Percentiles rank a stretch among this genome's conserved stretches.
phyloP scores from a whole-genome alignment of 352 stramenopile species.

The Globisporangium splendens region DNA sequence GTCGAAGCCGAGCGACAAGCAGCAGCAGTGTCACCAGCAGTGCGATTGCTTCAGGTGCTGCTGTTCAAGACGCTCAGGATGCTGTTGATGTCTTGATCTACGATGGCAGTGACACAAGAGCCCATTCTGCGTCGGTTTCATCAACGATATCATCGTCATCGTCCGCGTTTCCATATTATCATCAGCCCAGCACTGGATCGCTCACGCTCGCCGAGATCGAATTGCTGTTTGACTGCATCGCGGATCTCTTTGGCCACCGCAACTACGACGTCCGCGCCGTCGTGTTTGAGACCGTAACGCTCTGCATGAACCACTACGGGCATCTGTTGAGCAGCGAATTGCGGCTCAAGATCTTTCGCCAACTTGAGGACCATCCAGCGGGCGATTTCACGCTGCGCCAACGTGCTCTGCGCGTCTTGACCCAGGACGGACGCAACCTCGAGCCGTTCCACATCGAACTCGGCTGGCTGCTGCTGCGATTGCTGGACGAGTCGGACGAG shows the following conservation, averaged over 20 bases:
- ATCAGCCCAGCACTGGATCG: not conserved
- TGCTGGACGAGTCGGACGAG: conserved; percentile 79
- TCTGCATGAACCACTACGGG: conserved; percentile 63
- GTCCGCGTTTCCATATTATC: not conserved
- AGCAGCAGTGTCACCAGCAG: no score
- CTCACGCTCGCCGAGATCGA: conserved; percentile 36
- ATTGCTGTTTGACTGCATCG: conserved; percentile 65
- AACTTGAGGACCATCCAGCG: conserved; percentile 33
- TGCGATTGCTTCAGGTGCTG: not conserved
- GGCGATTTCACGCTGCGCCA: conserved; percentile 55
- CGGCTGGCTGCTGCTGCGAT: conserved; percentile 68
- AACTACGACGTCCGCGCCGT: conserved; percentile 65
- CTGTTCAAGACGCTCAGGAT: not conserved
- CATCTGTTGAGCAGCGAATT: conserved; percentile 37
- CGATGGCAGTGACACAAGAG: not conserved
- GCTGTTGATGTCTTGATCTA: not conserved
- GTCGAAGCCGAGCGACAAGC: conserved; percentile 3
- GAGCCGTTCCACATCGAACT: conserved; percentile 69
- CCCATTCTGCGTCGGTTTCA: conserved; percentile 14
- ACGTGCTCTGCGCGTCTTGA: conserved; percentile 59
- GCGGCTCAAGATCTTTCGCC: conserved; percentile 52
- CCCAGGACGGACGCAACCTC: conserved; percentile 57
- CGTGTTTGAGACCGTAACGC: conserved; percentile 69
- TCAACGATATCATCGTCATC: not conserved
- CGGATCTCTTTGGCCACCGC: conserved; percentile 64